Conservation (phyloP, 176 grass and related monocot genomes). For the Zoysia japonica region DNA sequence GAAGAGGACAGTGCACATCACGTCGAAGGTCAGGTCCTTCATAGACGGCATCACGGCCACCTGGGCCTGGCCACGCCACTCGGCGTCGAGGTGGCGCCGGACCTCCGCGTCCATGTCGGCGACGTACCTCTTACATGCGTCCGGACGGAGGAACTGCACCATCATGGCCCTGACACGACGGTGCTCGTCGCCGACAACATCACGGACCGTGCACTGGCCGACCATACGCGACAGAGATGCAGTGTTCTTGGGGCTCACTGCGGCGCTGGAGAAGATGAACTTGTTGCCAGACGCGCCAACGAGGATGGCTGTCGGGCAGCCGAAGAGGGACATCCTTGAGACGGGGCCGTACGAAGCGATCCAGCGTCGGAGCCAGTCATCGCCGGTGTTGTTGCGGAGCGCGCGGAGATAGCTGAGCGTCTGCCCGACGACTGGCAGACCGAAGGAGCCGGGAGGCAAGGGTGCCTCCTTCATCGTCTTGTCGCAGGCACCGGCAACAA, state of each 20-base stretch:
- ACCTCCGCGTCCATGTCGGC: not conserved
- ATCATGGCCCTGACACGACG: not conserved
- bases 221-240: not conserved
- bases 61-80: not conserved
- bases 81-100: not conserved
- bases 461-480: not conserved
- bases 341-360: slow-evolving; percentile 14
- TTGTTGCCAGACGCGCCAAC: slow-evolving; percentile 22
- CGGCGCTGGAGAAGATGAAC: slow-evolving; percentile 1
- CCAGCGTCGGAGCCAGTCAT: not conserved
- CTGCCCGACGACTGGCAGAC: not conserved
- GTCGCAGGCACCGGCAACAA: no score
- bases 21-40: not conserved
- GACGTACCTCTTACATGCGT: not conserved
- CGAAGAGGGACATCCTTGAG: slow-evolving; percentile 46
- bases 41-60: not conserved
- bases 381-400: not conserved
- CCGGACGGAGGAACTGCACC: not conserved
- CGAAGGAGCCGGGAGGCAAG: not conserved
- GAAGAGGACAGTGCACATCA: not conserved
- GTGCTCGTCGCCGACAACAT: not conserved
- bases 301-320: slow-evolving; percentile 31
- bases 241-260: not conserved
- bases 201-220: not conserved
- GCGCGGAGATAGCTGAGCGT: not conserved